Base-by-base conservation (phyloP, 495 filamentous ascomycete species). In the Stereocaulon alpinum region DNA sequence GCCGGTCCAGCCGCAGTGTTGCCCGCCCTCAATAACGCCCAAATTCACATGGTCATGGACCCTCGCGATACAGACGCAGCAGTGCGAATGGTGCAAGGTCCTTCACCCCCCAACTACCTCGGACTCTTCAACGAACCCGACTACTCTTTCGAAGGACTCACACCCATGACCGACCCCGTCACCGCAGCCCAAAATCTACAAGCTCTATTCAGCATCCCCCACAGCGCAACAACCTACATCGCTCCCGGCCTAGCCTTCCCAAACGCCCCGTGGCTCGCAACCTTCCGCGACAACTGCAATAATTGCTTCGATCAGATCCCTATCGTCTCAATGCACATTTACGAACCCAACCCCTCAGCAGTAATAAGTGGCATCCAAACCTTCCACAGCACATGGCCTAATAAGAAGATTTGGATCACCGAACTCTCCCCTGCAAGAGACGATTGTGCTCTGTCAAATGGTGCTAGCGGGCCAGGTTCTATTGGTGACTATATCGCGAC, bases 41-140 rank as follows among this genome's bases (percentile, higher is more conserved):
- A 63, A 24, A 59, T 65, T 12, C 63, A 52, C 55, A 45, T 67
- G n/a, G 48, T 56, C 53, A 65, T 67, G 65, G 63, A 67, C 44
- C 59, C 53, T 18, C 53, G 43, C 4, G 51, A 67, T 17, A 48
- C 59, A 7, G 6, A 34, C 17, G 40, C 29, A 41, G 60, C 60
- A 14, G 14, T 59, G 17, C 0, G 10, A 12, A 29, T 63, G 50
- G 41, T 67, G 15, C 57, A 57, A 51, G 50, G 50, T 14, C 24
- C 56, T 15, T 45, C 18, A 17, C 45, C 65, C 1, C 65, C 65
- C 9, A 10, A 40, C 2, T 67, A 63, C 30, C 58, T 67, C 51
- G 65, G 56, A 49, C 49, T 67, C 14, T 67, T 51, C 61, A 67
- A 67, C 49, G 65, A 67, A 40, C 65, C 65, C 14, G 65, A 67